Conservation (phyloP, 257 asterid species). For the Ocimum tenuiflorum region DNA sequence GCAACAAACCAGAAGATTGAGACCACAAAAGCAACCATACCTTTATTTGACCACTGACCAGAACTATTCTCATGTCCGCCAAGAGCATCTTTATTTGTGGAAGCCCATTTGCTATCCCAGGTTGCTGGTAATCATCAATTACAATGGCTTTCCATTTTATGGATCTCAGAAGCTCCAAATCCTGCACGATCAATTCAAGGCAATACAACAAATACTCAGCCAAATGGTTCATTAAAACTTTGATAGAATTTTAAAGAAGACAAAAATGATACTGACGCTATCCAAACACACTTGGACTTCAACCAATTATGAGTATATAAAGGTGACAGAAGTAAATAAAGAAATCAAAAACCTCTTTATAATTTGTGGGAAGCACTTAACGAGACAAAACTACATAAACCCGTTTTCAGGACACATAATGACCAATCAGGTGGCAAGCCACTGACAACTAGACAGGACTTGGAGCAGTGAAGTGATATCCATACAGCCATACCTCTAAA, state of each 20-base stretch:
- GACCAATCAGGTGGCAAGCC: neutral
- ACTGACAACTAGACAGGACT: slow-evolving; percentile 6
- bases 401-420: neutral
- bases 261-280: neutral
- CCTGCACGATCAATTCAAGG: slow-evolving; percentile 37
- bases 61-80: slow-evolving; percentile 42
- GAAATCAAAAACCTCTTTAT: neutral
- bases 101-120: slow-evolving; percentile 23
- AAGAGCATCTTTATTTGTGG: slow-evolving; percentile 42
- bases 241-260: slow-evolving; percentile 5
- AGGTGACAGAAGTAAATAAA: neutral
- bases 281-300: neutral
- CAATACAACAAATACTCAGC: slow-evolving; percentile 1
- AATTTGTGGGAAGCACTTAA: neutral
- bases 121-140: slow-evolving; percentile 46
- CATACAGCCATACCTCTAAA: slow-evolving; percentile 48
- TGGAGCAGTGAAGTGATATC: neutral
- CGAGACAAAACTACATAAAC: neutral
- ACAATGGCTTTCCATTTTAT: slow-evolving; percentile 52
- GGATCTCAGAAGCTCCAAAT: slow-evolving; percentile 33
- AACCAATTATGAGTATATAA: neutral
- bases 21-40: slow-evolving; percentile 25
- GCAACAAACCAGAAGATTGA: slow-evolving; percentile 5
- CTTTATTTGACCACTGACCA: slow-evolving; percentile 44
- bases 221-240: neutral